Conservation (phyloP, 306 rosid species). For the Pyrus communis region DNA sequence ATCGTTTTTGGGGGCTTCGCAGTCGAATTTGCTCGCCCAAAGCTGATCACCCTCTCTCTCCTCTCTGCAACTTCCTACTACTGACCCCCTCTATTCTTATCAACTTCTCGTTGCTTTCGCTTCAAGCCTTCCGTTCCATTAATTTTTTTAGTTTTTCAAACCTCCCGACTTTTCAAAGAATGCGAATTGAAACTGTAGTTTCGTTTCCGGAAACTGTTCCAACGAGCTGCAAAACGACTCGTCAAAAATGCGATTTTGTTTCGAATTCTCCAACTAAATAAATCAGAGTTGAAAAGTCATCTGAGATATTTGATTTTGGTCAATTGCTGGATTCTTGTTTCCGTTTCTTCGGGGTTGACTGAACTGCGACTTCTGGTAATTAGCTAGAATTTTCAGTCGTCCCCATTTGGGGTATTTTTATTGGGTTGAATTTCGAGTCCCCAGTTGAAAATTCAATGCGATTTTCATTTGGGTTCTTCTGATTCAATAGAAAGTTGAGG, state of each 20-base stretch:
- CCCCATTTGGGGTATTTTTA: not conserved
- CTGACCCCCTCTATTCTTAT: not conserved
- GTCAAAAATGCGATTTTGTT: constrained; percentile 6
- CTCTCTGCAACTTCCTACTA: constrained; percentile 11
- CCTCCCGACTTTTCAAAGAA: not conserved
- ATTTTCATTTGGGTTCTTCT: not conserved
- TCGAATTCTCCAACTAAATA: constrained; percentile 10
- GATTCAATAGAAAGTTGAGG: not conserved
- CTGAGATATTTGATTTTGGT: not conserved
- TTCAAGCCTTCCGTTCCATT: constrained; percentile 23
- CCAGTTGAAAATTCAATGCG: not conserved
- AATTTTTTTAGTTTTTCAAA: not conserved
- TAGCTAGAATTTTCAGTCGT: not conserved
- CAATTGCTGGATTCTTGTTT: not conserved
- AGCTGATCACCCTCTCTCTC: not conserved
- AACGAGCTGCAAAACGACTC: not conserved
- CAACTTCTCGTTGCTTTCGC: constrained; percentile 33
- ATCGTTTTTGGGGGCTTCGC: constrained; percentile 1
- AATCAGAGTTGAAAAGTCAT: not conserved
- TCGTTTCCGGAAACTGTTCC: not conserved
- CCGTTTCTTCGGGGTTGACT: constrained; percentile 1
- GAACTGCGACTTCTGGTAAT: not conserved
- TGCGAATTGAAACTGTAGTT: not conserved
- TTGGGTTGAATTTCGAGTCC: constrained; percentile 6
- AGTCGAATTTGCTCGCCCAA: not conserved